phyloP scores from a whole-genome alignment of 768 basidiomycete genomes.

The Rhodotorula taiwanensis region DNA sequence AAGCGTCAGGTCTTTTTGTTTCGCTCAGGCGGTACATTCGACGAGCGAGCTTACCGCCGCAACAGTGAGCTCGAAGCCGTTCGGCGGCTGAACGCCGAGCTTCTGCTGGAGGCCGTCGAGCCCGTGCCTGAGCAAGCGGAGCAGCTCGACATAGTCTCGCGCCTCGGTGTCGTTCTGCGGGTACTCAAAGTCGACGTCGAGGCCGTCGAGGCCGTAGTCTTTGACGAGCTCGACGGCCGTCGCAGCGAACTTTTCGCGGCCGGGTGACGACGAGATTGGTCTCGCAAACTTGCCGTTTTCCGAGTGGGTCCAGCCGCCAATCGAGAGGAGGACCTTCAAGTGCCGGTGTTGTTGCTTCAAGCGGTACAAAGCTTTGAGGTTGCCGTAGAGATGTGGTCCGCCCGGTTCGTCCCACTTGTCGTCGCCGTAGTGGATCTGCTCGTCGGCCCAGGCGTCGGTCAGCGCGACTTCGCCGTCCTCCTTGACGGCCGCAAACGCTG shows the following conservation, averaged over 20 bases:
- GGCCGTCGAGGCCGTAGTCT: conserved; percentile 82
- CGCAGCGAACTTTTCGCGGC: conserved; percentile 70
- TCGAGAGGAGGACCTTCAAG: conserved; percentile 67
- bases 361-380: conserved; percentile 85
- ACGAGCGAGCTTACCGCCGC: conserved; percentile 32
- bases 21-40: not conserved
- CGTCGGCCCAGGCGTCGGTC: conserved; percentile 89
- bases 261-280: conserved; percentile 59
- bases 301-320: conserved; percentile 94
- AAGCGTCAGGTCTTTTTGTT: not conserved
- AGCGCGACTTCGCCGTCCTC: conserved; percentile 44
- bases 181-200: conserved; percentile 91
- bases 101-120: conserved; percentile 69
- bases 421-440: conserved; percentile 90
- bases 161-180: conserved; percentile 73
- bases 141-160: conserved; percentile 69
- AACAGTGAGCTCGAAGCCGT: conserved; percentile 38
- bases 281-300: conserved; percentile 64
- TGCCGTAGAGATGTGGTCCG: conserved; percentile 73
- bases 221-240: conserved; percentile 73
- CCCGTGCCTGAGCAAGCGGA: conserved; percentile 65
- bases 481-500: conserved; percentile 79
- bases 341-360: conserved; percentile 80
- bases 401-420: conserved; percentile 92
- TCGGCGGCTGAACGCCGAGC: conserved; percentile 47